Percentiles rank a stretch among this genome's conserved stretches.
These are phyloP conservation scores for Helichrysum umbraculigerum DNA, from an alignment of 129 eudicot species.

Conservation along the genomic window DNA sequence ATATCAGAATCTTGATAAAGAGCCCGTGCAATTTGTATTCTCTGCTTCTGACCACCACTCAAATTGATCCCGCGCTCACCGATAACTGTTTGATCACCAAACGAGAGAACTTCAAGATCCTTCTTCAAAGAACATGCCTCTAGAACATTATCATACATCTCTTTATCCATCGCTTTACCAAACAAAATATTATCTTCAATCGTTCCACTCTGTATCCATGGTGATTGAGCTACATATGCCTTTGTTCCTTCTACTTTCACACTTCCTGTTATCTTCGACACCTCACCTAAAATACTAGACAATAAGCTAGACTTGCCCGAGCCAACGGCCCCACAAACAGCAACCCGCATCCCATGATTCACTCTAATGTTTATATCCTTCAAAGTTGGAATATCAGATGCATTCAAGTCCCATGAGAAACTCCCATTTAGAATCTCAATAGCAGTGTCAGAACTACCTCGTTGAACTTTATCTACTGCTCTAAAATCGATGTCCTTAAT, in stretches of 20 bases:
- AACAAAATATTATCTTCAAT: slow-evolving; percentile 49
- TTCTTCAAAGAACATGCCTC: slow-evolving; percentile 40
- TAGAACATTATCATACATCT: slow-evolving; percentile 36
- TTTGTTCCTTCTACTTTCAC: slow-evolving; percentile 40
- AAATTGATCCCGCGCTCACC: slow-evolving; percentile 48
- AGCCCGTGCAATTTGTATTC: slow-evolving; percentile 53
- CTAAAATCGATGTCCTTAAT: slow-evolving; percentile 56
- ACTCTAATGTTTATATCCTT: slow-evolving; percentile 29
- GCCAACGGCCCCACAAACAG: slow-evolving; percentile 50
- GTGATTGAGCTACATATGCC: slow-evolving; percentile 52
- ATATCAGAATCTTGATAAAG: slow-evolving; percentile 51
- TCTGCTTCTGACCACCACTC: slow-evolving; percentile 53
- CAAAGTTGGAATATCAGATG: slow-evolving; percentile 25
- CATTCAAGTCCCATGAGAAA: slow-evolving; percentile 36
- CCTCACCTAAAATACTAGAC: slow-evolving; percentile 40
- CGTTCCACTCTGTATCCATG: slow-evolving; percentile 56
- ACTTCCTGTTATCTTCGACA: slow-evolving; percentile 32
- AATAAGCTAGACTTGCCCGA: slow-evolving; percentile 44
- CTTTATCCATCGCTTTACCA: slow-evolving; percentile 38
- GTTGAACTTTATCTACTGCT: slow-evolving; percentile 50
- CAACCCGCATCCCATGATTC: slow-evolving; percentile 34
- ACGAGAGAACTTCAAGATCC: slow-evolving; percentile 46
- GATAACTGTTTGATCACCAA: slow-evolving; percentile 45
- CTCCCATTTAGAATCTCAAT: slow-evolving; percentile 56
- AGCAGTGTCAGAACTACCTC: slow-evolving; percentile 40